phyloP scores from a whole-genome alignment of 805 yeast genomes.

The Kodamaea jinghongensis region DNA sequence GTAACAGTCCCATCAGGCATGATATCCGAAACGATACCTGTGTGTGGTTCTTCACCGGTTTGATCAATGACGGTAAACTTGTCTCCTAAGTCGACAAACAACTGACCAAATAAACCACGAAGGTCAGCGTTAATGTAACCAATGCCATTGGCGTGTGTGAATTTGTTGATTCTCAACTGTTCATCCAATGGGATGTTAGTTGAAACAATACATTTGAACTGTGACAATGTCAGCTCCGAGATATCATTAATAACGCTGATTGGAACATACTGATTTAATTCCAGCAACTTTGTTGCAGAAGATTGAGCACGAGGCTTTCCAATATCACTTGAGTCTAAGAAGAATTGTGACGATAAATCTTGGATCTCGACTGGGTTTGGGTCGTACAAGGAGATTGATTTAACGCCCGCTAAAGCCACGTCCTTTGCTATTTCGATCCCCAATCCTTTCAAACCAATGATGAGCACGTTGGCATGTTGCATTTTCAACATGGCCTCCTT shows the following conservation, averaged over 20 bases:
- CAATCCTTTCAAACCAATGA: slow-evolving; percentile 86
- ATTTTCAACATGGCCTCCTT: slow-evolving; percentile 97
- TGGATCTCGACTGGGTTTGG: slow-evolving; percentile 62
- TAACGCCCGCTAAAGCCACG: slow-evolving; percentile 95
- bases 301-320: slow-evolving; percentile 78
- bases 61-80: slow-evolving; percentile 76
- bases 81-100: slow-evolving; percentile 88
- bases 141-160: slow-evolving; percentile 70
- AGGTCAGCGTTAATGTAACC: slow-evolving; percentile 80
- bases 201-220: slow-evolving; percentile 81
- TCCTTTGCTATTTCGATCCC: slow-evolving; percentile 97
- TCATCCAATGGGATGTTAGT: slow-evolving; percentile 70
- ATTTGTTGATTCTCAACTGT: slow-evolving; percentile 70
- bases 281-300: slow-evolving; percentile 66
- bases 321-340: slow-evolving; percentile 59
- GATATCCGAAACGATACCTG: slow-evolving; percentile 87
- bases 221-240: slow-evolving; percentile 49
- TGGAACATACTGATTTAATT: slow-evolving; percentile 89
- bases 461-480: slow-evolving; percentile 90
- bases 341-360: slow-evolving; percentile 90
- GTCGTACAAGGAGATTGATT: slow-evolving; percentile 82
- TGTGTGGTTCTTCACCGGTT: slow-evolving; percentile 88
- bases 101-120: slow-evolving; percentile 83
- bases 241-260: slow-evolving; percentile 62
- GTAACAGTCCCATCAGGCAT: slow-evolving; percentile 90